phyloP scores from a whole-genome alignment of 768 basidiomycete genomes.

The Multifurca ochricompacta region DNA sequence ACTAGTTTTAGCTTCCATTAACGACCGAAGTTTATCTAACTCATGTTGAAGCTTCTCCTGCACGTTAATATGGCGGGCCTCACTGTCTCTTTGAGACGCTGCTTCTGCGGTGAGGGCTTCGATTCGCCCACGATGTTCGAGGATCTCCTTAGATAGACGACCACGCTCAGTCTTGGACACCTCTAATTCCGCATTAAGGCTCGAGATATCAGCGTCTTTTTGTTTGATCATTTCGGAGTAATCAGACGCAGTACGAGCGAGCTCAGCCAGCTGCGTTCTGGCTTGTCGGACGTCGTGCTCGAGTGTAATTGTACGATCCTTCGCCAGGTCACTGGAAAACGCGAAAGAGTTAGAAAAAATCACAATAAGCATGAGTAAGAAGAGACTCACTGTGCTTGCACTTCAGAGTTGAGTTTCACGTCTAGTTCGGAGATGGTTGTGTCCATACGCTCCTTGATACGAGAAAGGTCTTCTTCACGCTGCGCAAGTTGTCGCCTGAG shows the following conservation, averaged over 20 bases:
- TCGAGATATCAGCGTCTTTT: constrained; percentile 65
- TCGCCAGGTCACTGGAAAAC: constrained; percentile 51
- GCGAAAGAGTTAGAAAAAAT: background rate
- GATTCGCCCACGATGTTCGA: constrained; percentile 62
- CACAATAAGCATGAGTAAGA: background rate
- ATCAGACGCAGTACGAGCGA: constrained; percentile 70
- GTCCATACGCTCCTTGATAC: constrained; percentile 73
- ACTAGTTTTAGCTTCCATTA: constrained; percentile 76
- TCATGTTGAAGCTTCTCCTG: constrained; percentile 69
- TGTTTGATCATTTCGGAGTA: constrained; percentile 67
- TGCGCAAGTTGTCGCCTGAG: constrained; percentile 58
- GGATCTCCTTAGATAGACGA: constrained; percentile 47
- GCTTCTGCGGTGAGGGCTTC: constrained; percentile 59
- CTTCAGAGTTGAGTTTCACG: constrained; percentile 57
- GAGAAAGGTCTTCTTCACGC: constrained; percentile 71
- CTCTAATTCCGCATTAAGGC: constrained; percentile 47
- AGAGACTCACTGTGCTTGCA: constrained; percentile 49
- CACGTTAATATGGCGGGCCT: constrained; percentile 36
- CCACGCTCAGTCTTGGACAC: constrained; percentile 47
- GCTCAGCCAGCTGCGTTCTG: constrained; percentile 69
- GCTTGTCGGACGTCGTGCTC: constrained; percentile 64
- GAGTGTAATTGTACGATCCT: constrained; percentile 48
- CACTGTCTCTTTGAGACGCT: constrained; percentile 48
- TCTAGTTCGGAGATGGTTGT: constrained; percentile 57
- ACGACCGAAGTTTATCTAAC: constrained; percentile 76